phyloP scores from a whole-genome alignment of 148 eudicot species.

The Camellia japonica region DNA sequence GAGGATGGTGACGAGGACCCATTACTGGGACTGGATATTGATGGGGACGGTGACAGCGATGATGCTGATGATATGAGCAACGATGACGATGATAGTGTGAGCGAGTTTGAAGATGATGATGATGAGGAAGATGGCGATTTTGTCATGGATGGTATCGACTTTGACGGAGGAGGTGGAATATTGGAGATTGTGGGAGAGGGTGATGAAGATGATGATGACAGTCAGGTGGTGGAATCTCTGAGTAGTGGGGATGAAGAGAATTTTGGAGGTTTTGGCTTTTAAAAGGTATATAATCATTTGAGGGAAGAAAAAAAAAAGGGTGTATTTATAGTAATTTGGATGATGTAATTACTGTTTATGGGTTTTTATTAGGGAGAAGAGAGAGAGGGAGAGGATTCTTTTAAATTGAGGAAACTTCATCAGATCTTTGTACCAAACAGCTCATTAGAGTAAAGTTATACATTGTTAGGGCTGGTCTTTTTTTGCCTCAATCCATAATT shows the following conservation, averaged over 20 bases:
- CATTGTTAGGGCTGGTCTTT: neutral
- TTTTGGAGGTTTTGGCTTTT: constrained; percentile 30
- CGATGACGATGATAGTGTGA: constrained; percentile 55
- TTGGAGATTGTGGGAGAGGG: constrained; percentile 76
- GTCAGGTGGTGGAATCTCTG: constrained; percentile 52
- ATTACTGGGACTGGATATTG: constrained; percentile 43
- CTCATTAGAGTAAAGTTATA: neutral
- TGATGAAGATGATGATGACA: constrained; percentile 77
- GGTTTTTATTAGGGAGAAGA: neutral
- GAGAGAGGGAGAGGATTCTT: neutral
- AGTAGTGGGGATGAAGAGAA: constrained; percentile 83
- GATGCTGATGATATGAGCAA: constrained; percentile 62
- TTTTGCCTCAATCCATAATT: neutral
- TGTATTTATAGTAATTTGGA: neutral
- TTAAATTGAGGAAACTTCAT: constrained; percentile 10
- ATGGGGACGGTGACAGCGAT: constrained; percentile 68
- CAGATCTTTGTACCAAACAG: neutral
- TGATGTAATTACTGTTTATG: constrained; percentile 3
- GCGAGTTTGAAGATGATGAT: constrained; percentile 61
- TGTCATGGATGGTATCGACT: constrained; percentile 45
- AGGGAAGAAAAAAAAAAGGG: neutral
- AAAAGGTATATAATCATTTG: neutral
- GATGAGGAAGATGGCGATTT: constrained; percentile 68
- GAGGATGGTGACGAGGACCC: constrained; percentile 68
- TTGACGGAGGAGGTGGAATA: constrained; percentile 54